Conservation (phyloP, 345 rosid genomes). For the Populus euphratica region DNA sequence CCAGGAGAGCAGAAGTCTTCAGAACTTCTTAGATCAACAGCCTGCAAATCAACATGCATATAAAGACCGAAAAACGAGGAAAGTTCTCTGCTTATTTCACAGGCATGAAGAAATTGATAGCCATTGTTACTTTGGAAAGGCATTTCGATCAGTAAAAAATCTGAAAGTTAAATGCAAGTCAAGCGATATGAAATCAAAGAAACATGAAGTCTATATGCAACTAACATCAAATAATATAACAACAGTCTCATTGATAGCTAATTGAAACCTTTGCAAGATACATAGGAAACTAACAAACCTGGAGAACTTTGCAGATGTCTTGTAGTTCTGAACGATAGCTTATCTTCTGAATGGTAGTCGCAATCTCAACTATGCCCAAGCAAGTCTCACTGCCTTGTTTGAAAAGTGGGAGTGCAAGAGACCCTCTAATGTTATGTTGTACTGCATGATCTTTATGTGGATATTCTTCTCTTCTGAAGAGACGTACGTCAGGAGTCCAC, state of each 20-base stretch:
- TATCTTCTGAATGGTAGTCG: constrained; percentile 60
- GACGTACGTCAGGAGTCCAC: constrained; percentile 88
- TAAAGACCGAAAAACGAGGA: constrained; percentile 8
- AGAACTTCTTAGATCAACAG: constrained; percentile 66
- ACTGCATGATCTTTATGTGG: constrained; percentile 52
- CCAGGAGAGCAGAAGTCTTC: constrained; percentile 38
- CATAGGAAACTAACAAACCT: constrained; percentile 44
- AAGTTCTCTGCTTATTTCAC: not conserved
- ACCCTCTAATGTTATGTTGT: constrained; percentile 58
- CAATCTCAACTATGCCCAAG: constrained; percentile 77
- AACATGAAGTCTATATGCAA: not conserved
- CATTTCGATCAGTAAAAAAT: not conserved
- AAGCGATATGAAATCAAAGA: not conserved
- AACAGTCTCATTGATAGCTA: not conserved
- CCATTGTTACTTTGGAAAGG: not conserved
- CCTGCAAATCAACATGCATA: constrained; percentile 50
- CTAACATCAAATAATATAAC: not conserved
- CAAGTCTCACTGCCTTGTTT: constrained; percentile 60
- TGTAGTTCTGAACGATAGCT: constrained; percentile 58
- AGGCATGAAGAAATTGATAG: not conserved
- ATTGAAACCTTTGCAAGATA: not conserved
- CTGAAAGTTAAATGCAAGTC: not conserved
- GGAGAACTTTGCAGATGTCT: constrained; percentile 66
- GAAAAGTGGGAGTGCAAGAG: constrained; percentile 77
- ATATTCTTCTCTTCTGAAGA: constrained; percentile 61